phyloP scores from a whole-genome alignment of 2,329 filamentous ascomycete genomes.

The Berkeleyomyces rouxiae region DNA sequence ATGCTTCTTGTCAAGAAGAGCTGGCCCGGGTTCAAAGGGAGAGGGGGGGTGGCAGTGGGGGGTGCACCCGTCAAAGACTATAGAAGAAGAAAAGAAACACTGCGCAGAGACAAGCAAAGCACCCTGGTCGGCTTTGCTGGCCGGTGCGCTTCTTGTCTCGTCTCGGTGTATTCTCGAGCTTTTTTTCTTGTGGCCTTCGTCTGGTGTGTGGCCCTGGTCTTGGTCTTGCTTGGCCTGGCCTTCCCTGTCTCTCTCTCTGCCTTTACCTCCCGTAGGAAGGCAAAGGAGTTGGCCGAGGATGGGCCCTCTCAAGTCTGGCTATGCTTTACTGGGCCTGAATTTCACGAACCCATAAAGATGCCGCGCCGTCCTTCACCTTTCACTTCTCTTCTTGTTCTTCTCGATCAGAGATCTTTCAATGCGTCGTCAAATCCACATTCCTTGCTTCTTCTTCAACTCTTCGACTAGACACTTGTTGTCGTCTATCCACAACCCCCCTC shows the following conservation, averaged over 20 bases:
- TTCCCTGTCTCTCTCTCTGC: background rate
- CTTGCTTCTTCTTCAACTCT: background rate
- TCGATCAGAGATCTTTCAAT: constrained; percentile 5
- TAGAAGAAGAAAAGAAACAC: background rate
- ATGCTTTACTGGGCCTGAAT: background rate
- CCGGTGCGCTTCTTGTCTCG: background rate
- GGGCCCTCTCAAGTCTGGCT: background rate
- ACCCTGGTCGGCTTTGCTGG: background rate
- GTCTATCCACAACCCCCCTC: background rate
- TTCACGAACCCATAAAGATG: constrained; percentile 2
- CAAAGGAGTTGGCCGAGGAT: background rate
- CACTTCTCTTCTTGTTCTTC: background rate
- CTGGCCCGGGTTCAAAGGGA: background rate
- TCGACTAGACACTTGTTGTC: constrained; percentile 5
- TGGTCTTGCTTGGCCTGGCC: background rate
- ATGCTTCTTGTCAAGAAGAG: background rate
- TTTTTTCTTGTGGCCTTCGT: background rate
- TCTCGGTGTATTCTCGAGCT: background rate
- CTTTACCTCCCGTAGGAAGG: background rate
- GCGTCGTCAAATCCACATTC: constrained; percentile 2
- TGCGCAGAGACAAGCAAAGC: too few relatives aligned
- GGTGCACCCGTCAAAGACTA: background rate
- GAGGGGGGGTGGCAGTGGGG: background rate
- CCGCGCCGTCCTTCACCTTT: background rate
- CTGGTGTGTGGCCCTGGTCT: background rate